Base-by-base conservation (phyloP, 208 protist species). In the Acanthamoeba sp. region DNA sequence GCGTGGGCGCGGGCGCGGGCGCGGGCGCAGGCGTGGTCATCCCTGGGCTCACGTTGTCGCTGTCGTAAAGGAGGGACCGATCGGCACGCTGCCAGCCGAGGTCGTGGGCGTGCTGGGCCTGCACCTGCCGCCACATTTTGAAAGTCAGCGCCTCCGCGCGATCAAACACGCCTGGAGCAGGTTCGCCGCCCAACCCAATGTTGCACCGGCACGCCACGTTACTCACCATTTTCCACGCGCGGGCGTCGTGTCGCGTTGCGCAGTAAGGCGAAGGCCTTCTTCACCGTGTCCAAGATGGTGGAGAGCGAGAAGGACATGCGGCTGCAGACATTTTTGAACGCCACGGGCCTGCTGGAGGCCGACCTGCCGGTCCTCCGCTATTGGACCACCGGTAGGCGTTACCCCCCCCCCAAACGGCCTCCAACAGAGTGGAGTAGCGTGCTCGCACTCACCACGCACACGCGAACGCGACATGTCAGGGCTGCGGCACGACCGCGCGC, bases 331-430 rank as follows among this genome's bases (percentile, higher is more conserved):
- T 88, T 88, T 34, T 36, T 88, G 36, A 62, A 55, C 29, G 48
- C 50, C 29, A 62, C 50, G 5, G n/a, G 50, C 42, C 38, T 88
- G 24, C 29, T 62, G 27, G 48, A 88, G 27, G 50, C 27, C 24
- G 78, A 88, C 42, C 78, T 88, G 10, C 78, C 50, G 9, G 34
- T 88, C 32, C 78, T 88, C 29, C 78, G 78, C 34, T 88, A 88
- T 55, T 88, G 78, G 78, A 88, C 78, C 29, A 88, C 78, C 24
- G 78, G 78, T 76, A n/a, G n/a, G n/a, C n/a, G n/a, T n/a, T n/a
- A n/a, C n/a, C n/a, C n/a, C n/a, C n/a, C n/a, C n/a, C n/a, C n/a
- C n/a, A n/a, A n/a, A n/a, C n/a, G n/a, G n/a, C n/a, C n/a, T n/a
- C n/a, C n/a, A n/a, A n/a, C n/a, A n/a, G n/a, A n/a, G n/a, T n/a